These are phyloP conservation scores for Massariosphaeria phaeospora DNA, from an alignment of 495 filamentous ascomycete genomes.

Conservation along the genomic window DNA sequence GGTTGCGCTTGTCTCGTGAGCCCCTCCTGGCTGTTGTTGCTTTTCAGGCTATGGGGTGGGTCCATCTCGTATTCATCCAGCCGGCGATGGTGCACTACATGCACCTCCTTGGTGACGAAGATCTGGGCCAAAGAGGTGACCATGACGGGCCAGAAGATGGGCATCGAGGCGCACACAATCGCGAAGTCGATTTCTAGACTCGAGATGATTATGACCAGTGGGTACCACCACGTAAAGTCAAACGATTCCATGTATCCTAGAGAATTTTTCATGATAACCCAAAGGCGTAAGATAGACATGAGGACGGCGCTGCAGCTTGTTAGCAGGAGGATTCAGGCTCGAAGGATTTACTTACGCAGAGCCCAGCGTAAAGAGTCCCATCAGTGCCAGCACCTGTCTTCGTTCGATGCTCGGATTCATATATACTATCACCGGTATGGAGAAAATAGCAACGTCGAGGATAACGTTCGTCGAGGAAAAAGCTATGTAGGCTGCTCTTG, in stretches of 20 bases:
- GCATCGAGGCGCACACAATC: conserved; percentile 21
- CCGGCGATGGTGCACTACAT: conserved; percentile 13
- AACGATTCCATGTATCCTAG: not conserved
- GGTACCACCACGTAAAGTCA: conserved; percentile 28
- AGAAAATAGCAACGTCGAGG: conserved; percentile 16
- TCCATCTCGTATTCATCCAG: not conserved
- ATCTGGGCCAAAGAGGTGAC: conserved; percentile 4
- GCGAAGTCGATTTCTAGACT: conserved; percentile 26
- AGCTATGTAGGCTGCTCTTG: not conserved
- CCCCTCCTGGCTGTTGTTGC: not conserved
- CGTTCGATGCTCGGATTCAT: conserved; percentile 1
- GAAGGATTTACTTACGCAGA: not conserved
- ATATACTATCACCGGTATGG: conserved; percentile 5
- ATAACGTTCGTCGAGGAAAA: conserved; percentile 21
- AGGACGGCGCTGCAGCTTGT: conserved; percentile 10
- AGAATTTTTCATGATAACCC: not conserved
- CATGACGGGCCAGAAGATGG: conserved; percentile 27
- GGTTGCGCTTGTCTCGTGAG: not conserved
- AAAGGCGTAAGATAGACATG: conserved; percentile 16
- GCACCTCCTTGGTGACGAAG: conserved; percentile 25
- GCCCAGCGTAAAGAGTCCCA: conserved; percentile 9
- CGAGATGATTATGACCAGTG: conserved; percentile 14
- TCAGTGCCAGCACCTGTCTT: conserved; percentile 4
- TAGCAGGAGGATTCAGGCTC: not conserved
- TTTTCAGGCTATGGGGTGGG: not conserved